Conservation (phyloP, 2,329 filamentous ascomycete genomes). For the Aspergillus fumigatiaffinis region DNA sequence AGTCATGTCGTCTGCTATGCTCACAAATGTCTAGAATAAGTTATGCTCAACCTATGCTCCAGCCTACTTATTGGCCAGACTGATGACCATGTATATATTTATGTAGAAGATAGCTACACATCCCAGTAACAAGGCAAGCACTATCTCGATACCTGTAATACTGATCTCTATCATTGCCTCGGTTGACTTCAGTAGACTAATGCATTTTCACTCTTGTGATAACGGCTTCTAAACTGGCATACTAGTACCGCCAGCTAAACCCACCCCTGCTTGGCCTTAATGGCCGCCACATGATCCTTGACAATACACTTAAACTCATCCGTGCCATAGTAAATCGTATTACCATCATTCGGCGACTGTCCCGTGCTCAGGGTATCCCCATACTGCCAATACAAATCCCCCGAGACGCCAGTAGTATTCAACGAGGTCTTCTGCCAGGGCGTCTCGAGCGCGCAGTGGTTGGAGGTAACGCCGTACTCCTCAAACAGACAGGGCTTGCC, state of each 20-base stretch:
- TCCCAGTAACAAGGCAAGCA: no score
- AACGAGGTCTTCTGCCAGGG: constrained; percentile 36
- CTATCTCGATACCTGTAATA: no score
- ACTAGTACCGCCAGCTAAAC: neutral
- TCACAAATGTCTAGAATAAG: no score
- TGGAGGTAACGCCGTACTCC: constrained; percentile 34
- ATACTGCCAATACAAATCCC: constrained; percentile 40
- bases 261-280: constrained; percentile 17
- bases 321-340: constrained; percentile 32
- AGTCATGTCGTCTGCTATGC: no score
- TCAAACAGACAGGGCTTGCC: constrained; percentile 42
- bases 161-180: no score
- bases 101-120: no score
- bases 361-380: constrained; percentile 29
- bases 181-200: no score
- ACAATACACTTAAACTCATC: constrained; percentile 30
- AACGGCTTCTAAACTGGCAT: no score
- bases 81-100: no score
- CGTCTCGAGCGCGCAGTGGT: constrained; percentile 26
- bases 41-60: no score
- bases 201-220: no score
- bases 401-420: constrained; percentile 31
- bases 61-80: no score
- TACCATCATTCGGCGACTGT: constrained; percentile 25
- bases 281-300: constrained; percentile 26